A percentile compares a stretch with the other conserved stretches of the same genome.
Conservation (phyloP, 495 filamentous ascomycete species). For the Lasiosphaeriaceae sp. region DNA sequence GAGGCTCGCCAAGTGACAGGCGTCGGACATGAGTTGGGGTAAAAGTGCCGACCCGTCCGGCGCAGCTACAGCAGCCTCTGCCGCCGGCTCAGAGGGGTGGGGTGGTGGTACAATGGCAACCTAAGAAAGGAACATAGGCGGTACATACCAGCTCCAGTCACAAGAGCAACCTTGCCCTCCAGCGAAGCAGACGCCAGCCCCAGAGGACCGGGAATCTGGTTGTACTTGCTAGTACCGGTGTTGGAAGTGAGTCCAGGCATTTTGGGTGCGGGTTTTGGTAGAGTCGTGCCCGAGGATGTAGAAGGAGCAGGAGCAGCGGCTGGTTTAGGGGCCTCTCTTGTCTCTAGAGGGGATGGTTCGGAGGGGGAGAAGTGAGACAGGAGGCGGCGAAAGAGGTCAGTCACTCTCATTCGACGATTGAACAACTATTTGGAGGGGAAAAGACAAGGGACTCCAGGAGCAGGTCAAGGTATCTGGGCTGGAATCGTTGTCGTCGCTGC, state of each 20-base stretch:
- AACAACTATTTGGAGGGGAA: not conserved
- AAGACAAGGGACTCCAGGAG: not conserved
- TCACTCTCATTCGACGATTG: conserved; percentile 16
- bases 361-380: conserved; percentile 24
- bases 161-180: conserved; percentile 48
- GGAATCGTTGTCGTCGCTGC: not conserved
- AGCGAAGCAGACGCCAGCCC: conserved; percentile 47
- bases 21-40: conserved; percentile 37
- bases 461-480: not conserved
- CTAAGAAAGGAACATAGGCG: not conserved
- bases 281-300: conserved; percentile 15
- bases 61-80: not conserved
- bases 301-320: conserved; percentile 5
- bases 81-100: no score
- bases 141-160: conserved; percentile 43
- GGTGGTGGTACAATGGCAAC: no score
- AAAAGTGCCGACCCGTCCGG: conserved; percentile 21
- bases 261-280: conserved; percentile 18
- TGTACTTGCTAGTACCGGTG: conserved; percentile 34
- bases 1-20: no score
- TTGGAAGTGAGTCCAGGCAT: conserved; percentile 36
- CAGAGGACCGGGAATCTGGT: conserved; percentile 45
- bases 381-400: conserved; percentile 24
- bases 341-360: conserved; percentile 15
- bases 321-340: conserved; percentile 14